Conservation (phyloP, 2,329 filamentous ascomycete genomes). For the Hortaea werneckii region DNA sequence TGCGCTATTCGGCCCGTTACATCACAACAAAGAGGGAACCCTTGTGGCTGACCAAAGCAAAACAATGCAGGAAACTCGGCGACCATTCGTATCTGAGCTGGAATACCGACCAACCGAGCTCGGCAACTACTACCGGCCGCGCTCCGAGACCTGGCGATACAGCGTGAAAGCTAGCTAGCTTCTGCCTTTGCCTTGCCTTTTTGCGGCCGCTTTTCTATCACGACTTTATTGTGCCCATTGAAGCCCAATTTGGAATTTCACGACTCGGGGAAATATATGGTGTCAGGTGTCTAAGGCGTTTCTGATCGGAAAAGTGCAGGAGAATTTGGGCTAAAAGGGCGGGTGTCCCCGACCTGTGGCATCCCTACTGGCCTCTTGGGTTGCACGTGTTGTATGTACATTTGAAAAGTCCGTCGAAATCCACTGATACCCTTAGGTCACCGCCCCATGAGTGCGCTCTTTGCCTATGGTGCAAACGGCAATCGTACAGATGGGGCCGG, state of each 20-base stretch:
- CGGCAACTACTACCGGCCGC: constrained; percentile 42
- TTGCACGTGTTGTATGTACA: too few relatives aligned
- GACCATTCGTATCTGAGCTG: constrained; percentile 96
- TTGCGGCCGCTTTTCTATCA: not conserved
- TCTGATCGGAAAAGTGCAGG: not conserved
- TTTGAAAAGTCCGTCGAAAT: too few relatives aligned
- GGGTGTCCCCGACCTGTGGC: too few relatives aligned
- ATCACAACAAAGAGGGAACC: not conserved
- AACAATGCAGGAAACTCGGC: constrained; percentile 67
- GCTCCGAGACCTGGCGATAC: constrained; percentile 23
- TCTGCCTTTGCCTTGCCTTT: not conserved
- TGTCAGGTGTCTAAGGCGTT: constrained; percentile 1
- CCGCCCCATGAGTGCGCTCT: too few relatives aligned
- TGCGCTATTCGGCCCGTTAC: not conserved
- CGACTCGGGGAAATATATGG: not conserved
- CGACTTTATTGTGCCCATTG: not conserved
- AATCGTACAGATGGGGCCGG: too few relatives aligned
- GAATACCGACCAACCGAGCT: constrained; percentile 62
- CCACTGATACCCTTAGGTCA: too few relatives aligned
- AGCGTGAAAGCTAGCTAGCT: constrained; percentile 11
- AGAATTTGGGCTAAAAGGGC: not conserved
- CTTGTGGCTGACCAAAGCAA: constrained; percentile 3
- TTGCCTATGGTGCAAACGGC: too few relatives aligned
- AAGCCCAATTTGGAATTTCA: not conserved
- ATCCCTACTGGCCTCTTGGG: too few relatives aligned